Evolutionary conservation across 352 stramenopile genomes (phyloP).

Genomic region (Pythium pectinolyticum): DNA sequence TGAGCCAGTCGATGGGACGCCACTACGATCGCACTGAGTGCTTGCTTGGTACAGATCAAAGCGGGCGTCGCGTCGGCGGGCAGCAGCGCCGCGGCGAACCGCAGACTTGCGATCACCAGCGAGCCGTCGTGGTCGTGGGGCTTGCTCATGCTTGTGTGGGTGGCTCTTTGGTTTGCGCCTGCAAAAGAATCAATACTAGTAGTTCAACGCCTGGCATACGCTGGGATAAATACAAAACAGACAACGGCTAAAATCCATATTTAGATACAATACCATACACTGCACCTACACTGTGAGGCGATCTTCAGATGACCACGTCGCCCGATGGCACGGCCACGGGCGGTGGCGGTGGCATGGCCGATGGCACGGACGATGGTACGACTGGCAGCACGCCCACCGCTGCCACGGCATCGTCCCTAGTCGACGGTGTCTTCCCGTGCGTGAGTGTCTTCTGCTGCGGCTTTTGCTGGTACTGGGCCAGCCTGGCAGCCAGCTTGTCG

Average conservation of each 20-base stretch:
- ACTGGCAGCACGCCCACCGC: not conserved
- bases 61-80: slow-evolving; percentile 14
- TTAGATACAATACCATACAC: no score
- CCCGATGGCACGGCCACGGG: not conserved
- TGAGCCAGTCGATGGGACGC: slow-evolving; percentile 57
- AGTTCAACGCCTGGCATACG: not conserved
- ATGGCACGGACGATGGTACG: no score
- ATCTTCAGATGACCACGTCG: slow-evolving; percentile 12
- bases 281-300: not conserved
- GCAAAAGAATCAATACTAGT: no score
- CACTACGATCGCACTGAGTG: slow-evolving; percentile 51
- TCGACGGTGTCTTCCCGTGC: no score
- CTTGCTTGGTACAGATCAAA: slow-evolving; percentile 48
- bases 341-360: no score
- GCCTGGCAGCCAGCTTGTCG: slow-evolving; percentile 46
- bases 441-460: no score
- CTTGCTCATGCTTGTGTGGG: slow-evolving; percentile 12
- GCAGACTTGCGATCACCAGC: slow-evolving; percentile 41
- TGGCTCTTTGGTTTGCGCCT: no score
- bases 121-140: not conserved
- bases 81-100: slow-evolving; percentile 45
- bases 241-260: not conserved
- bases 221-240: not conserved
- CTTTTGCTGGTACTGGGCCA: slow-evolving; percentile 11
- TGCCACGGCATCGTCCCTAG: not conserved